Base-by-base conservation (phyloP, 2,329 filamentous ascomycete genomes). In the Helicocarpus griseus region DNA sequence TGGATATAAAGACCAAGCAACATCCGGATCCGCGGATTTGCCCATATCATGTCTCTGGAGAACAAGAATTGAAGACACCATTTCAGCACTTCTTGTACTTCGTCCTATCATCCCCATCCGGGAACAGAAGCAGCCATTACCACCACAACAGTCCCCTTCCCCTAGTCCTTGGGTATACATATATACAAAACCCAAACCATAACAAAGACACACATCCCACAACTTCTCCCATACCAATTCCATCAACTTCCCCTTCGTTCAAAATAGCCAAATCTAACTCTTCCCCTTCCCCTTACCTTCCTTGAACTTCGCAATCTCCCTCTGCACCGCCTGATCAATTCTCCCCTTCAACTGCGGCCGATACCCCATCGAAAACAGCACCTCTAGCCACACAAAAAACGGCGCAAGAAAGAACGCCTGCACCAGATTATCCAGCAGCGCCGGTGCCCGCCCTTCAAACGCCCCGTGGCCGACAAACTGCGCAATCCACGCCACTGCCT, bases 301-400 rank as follows among this genome's bases (percentile, higher is more conserved):
- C 61, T 74, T 82, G 65, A 89, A 84, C 69, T 89, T 93, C 59
- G 80, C 77, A 57, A 96, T 78, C 66, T 95, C 88, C 59, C 80
- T 75, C 64, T 83, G 71, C 3, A 96, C 87, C 35, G 79, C 82
- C 65, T 83, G 82, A 55, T 91, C 82, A 41, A 97, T 81, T 48
- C 91, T 82, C 54, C 79, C 78, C 72, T 91, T 89, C 59, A 98
- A 75, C 68, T 95, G 89, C 1, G 85, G 87, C 54, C 93, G 81
- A 70, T 97, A 98, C 46, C 93, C 93, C 48, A 94, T 80, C 62
- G 78, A 82, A 75, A 98, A 98, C 24, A 98, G 77, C 22, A 94
- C 72, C 73, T 97, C 90, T 61, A 98, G 85, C 87, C 93, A 98
- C 53, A 97, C 91, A 61, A 97, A 98, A 63, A 98, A 85, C 7